Evolutionary conservation across 352 stramenopile genomes (phyloP), one percentile per base, ranked within the genome.

Genomic region (Phytophthora melonis): DNA sequence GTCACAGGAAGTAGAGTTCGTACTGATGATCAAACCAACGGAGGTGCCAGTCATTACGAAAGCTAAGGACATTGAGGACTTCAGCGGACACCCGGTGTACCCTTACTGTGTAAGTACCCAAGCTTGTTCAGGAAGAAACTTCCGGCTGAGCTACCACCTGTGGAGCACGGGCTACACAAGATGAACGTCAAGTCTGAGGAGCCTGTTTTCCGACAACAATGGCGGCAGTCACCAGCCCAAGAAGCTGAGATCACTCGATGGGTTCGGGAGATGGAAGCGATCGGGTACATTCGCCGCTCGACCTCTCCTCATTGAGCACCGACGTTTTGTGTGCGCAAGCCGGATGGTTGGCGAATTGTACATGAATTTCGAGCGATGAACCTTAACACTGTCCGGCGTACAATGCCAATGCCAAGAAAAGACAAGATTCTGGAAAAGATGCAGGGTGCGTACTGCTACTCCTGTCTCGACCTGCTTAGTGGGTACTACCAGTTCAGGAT

Each of bases 301-400:
- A 67, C 23, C 2, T 67, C 11, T 2, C 49, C 60, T 16, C 60
- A 56, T 27, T 36, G 34, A 32, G 55, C 32, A 10, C 72, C 64
- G 1, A 78, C 58, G 1, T 78, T 83, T 53, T 80, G 72, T 23
- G 60, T 83, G 0, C 36, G 30, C 3, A 80, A 83, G 39, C 55
- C 69, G 11, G 66, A 67, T 16, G 76, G 72, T 0, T 79, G 76
- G 76, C 18, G 72, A 6, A 79, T 83, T 50, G 59, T 80, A 8
- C 76, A 80, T 47, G 72, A 66, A 16, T 78, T 62, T n/a, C 60
- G 66, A n/a, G 66, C 47, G 3, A 66, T 70, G 21, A 72, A 72
- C 19, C 9, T 50, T 2, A 52, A 62, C 13, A 56, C 56, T 30
- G 9, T 66, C 1, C 65, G 57, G 3, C 36, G 58, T 4, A 66